Conservation (phyloP, 129 eudicot species). For the Arctium lappa region DNA sequence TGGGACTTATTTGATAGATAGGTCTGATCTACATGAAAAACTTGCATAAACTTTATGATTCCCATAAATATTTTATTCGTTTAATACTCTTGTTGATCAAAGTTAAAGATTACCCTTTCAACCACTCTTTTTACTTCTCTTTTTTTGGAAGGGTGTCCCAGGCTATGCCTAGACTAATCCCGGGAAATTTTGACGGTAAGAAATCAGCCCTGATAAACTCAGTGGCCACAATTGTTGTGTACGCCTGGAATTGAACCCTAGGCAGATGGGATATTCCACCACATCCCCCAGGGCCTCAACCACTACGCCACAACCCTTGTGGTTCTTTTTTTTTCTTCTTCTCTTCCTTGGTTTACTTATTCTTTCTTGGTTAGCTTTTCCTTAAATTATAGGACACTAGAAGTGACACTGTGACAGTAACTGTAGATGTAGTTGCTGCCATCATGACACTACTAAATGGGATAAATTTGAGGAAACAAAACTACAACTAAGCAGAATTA, state of each 20-base stretch:
- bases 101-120: constrained; percentile 1
- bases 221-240: no score
- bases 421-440: background rate
- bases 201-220: no score
- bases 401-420: background rate
- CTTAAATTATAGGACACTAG: background rate
- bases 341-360: background rate
- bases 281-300: no score
- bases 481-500: background rate
- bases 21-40: background rate
- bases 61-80: background rate
- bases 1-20: background rate
- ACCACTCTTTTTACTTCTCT: background rate
- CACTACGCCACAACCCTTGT: no score
- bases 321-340: background rate
- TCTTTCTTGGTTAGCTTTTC: background rate
- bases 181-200: no score
- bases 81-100: background rate
- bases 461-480: background rate
- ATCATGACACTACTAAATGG: background rate
- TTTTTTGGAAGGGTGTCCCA: no score
- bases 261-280: no score
- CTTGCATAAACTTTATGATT: background rate
- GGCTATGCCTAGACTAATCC: no score
- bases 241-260: no score